phyloP scores from a whole-genome alignment of 1,284 basidiomycete species.

The Moesziomyces sp. region DNA sequence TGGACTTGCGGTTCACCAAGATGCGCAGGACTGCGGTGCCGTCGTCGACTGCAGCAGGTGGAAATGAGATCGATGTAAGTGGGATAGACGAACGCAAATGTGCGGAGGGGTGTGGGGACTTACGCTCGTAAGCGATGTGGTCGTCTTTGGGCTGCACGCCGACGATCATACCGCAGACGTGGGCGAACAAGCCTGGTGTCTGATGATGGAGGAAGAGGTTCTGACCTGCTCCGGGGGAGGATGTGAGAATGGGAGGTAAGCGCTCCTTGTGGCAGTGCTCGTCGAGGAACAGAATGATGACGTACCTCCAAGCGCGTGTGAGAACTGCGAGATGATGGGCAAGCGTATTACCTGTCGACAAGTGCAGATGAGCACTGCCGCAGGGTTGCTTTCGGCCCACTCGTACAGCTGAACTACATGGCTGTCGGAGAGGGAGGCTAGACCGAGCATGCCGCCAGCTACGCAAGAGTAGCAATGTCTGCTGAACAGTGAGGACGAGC shows the following conservation, averaged over 20 bases:
- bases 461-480: background rate
- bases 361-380: conserved; percentile 36
- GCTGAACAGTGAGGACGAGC: background rate
- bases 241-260: background rate
- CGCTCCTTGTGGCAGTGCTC: background rate
- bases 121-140: conserved; percentile 39
- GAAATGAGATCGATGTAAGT: background rate
- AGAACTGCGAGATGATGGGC: conserved; percentile 14
- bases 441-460: conserved; percentile 15
- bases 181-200: conserved; percentile 25
- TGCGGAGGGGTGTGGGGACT: background rate
- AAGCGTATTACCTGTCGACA: conserved; percentile 24
- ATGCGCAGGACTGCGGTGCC: conserved; percentile 44
- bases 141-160: conserved; percentile 39
- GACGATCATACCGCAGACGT: conserved; percentile 46
- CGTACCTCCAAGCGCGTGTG: conserved; percentile 36
- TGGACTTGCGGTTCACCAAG: conserved; percentile 29
- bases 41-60: conserved; percentile 34
- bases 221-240: conserved; percentile 7
- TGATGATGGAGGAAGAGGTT: conserved; percentile 28
- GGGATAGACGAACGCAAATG: background rate
- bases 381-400: conserved; percentile 17
- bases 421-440: conserved; percentile 12
- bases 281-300: background rate
- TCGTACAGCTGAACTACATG: conserved; percentile 36